Percentiles rank a stretch among this genome's conserved stretches.
phyloP scores from a whole-genome alignment of 2,329 filamentous ascomycete species.

The Didymella segeticola region DNA sequence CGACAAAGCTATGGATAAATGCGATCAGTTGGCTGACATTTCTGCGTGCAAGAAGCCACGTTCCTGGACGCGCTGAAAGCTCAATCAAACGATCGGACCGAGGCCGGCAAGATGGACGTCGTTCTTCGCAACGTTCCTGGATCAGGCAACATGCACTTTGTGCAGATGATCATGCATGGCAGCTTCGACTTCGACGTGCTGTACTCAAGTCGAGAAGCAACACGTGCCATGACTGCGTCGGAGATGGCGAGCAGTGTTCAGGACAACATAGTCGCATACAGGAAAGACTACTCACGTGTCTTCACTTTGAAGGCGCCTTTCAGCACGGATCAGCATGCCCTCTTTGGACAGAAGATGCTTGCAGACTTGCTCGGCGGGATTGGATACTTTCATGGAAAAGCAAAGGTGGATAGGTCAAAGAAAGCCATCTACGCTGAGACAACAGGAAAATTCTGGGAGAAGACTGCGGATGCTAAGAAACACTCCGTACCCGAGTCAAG shows the following conservation, averaged over 20 bases:
- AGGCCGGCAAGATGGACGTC: slow-evolving; percentile 43
- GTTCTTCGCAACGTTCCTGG: slow-evolving; percentile 68
- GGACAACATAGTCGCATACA: slow-evolving; percentile 69
- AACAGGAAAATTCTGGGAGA: slow-evolving; percentile 92
- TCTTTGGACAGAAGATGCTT: slow-evolving; percentile 84
- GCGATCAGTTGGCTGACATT: slow-evolving; percentile 18
- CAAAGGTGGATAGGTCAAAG: slow-evolving; percentile 84
- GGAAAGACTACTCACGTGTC: slow-evolving; percentile 71
- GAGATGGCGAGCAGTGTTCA: slow-evolving; percentile 73
- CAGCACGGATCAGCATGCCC: slow-evolving; percentile 70
- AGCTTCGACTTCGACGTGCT: slow-evolving; percentile 89
- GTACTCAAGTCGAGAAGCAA: slow-evolving; percentile 80
- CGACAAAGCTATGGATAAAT: background rate
- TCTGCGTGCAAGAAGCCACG: slow-evolving; percentile 60
- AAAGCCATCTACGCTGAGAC: slow-evolving; percentile 91
- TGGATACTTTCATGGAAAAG: slow-evolving; percentile 88
- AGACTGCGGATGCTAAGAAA: slow-evolving; percentile 77
- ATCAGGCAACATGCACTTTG: slow-evolving; percentile 78
- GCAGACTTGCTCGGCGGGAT: slow-evolving; percentile 92
- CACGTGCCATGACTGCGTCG: slow-evolving; percentile 59
- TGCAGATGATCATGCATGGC: slow-evolving; percentile 89
- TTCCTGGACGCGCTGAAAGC: slow-evolving; percentile 65
- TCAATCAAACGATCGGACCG: slow-evolving; percentile 55
- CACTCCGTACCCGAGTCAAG: slow-evolving; percentile 72
- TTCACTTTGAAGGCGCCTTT: slow-evolving; percentile 79